These are phyloP conservation scores for Cucurbita pepo DNA, from an alignment of 306 rosid species.

Conservation along the genomic window DNA sequence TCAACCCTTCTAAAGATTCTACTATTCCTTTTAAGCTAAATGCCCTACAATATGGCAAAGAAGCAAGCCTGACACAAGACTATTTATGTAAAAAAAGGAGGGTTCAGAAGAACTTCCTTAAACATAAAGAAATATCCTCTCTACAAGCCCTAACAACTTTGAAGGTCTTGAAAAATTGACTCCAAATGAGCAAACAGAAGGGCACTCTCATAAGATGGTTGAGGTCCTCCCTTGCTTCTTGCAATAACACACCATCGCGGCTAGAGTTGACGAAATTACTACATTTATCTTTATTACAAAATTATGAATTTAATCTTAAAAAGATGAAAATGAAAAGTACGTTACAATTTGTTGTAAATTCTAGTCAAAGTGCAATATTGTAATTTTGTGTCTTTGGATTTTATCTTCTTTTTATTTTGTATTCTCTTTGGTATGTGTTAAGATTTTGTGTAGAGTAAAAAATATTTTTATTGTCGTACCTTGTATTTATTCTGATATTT, in stretches of 20 bases:
- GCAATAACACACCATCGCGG: background rate
- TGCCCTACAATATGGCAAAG: background rate
- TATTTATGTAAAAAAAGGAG: too few species aligned
- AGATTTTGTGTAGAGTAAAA: too few species aligned
- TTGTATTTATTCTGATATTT: too few species aligned
- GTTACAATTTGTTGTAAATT: too few species aligned
- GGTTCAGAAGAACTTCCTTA: too few species aligned
- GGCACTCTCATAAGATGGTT: background rate
- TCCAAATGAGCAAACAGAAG: background rate
- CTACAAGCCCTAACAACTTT: background rate
- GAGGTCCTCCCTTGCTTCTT: background rate
- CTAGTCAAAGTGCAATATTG: too few species aligned
- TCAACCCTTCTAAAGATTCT: background rate
- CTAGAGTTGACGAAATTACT: background rate
- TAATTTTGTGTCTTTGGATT: too few species aligned
- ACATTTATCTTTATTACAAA: background rate
- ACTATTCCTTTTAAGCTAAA: background rate
- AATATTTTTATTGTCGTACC: too few species aligned
- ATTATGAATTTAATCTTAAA: background rate
- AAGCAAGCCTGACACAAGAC: too few species aligned
- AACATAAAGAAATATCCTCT: too few species aligned
- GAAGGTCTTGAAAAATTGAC: background rate
- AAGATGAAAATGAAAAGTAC: background rate
- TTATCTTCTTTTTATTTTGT: too few species aligned
- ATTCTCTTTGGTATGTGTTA: too few species aligned